Evolutionary conservation across 1,284 basidiomycete species (phyloP).

Genomic region (Exobasidium cylindrosporum): DNA sequence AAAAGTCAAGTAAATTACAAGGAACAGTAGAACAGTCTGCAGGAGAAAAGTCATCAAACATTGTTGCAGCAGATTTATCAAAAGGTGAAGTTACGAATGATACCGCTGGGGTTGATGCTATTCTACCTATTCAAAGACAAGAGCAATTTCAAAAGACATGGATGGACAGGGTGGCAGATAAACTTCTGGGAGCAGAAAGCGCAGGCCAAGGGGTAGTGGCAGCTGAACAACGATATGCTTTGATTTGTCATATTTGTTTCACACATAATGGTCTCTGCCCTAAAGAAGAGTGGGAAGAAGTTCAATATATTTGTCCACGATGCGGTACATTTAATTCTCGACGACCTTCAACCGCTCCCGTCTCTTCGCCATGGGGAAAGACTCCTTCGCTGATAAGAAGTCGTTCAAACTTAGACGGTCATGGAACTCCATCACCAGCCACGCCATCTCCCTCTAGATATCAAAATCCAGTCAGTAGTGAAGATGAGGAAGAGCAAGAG

Average conservation of each 20-base stretch:
- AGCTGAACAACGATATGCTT: conserved; percentile 66
- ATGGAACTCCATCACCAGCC: not conserved
- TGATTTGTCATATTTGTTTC: conserved; percentile 91
- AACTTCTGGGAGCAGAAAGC: conserved; percentile 56
- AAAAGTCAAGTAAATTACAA: not conserved
- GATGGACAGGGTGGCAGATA: conserved; percentile 57
- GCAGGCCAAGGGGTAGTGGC: conserved; percentile 33
- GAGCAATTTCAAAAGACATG: conserved; percentile 29
- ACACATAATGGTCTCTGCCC: conserved; percentile 90
- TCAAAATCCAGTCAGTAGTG: not conserved
- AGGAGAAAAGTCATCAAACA: no score
- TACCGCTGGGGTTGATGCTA: conserved; percentile 11
- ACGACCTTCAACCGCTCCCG: conserved; percentile 45
- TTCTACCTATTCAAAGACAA: not conserved
- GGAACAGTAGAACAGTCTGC: not conserved
- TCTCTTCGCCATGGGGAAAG: conserved; percentile 38
- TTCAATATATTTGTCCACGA: conserved; percentile 74
- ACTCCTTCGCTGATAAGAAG: not conserved
- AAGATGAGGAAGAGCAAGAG: not conserved
- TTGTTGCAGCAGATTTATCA: not conserved
- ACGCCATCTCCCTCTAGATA: not conserved
- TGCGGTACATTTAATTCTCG: conserved; percentile 70
- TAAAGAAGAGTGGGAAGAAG: conserved; percentile 81
- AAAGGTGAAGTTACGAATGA: conserved; percentile 13
- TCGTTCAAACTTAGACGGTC: not conserved